Conservation (phyloP, 139 green algal species). For the Spirogloea muscicola region DNA sequence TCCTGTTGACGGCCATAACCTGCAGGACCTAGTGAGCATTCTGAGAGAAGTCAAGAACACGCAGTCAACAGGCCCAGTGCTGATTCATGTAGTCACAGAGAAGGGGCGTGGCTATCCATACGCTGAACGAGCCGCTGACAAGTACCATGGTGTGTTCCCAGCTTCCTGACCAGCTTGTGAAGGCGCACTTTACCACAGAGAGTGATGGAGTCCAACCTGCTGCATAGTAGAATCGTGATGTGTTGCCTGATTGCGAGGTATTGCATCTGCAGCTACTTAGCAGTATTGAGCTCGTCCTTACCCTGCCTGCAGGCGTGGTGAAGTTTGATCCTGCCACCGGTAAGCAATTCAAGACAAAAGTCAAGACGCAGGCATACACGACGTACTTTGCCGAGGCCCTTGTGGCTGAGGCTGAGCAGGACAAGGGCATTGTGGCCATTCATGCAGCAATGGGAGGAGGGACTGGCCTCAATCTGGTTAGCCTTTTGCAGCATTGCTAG, state of each 20-base stretch:
- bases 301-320: constrained; percentile 85
- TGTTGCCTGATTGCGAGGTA: too few relatives aligned
- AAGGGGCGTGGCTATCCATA: constrained; percentile 91
- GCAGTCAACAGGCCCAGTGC: constrained; percentile 87
- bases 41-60: constrained; percentile 83
- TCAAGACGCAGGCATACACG: constrained; percentile 76
- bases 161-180: too few relatives aligned
- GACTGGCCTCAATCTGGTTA: constrained; percentile 80
- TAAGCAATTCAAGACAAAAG: constrained; percentile 73
- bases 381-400: constrained; percentile 97
- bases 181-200: too few relatives aligned
- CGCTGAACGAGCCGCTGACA: constrained; percentile 85
- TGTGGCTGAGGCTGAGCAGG: constrained; percentile 85
- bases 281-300: too few relatives aligned
- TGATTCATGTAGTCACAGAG: constrained; percentile 96
- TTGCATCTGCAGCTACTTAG: too few relatives aligned
- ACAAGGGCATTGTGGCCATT: constrained; percentile 85
- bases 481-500: too few relatives aligned
- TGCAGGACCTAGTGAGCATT: constrained; percentile 61
- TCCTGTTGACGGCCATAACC: constrained; percentile 93
- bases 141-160: constrained; percentile 77
- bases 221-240: too few relatives aligned
- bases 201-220: too few relatives aligned
- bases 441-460: constrained; percentile 98
- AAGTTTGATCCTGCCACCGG: constrained; percentile 93